Conservation (phyloP, 768 basidiomycete species). For the Pisolithus microcarpus region DNA sequence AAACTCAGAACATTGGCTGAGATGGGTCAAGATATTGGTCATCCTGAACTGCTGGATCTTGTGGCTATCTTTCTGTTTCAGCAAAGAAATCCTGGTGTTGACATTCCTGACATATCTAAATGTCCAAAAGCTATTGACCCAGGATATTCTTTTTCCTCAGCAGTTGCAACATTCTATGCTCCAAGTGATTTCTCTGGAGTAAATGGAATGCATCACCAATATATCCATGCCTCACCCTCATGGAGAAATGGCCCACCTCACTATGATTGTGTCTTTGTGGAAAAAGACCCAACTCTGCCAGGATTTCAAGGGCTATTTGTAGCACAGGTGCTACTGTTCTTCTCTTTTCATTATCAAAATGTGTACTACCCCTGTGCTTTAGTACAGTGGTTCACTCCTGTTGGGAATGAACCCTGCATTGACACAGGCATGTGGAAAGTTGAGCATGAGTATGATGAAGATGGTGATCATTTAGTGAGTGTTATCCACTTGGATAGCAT, state of each 20-base stretch:
- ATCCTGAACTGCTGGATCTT: background rate
- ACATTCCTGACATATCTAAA: slow-evolving; percentile 3
- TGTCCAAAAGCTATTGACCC: slow-evolving; percentile 13
- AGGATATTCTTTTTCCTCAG: slow-evolving; percentile 24
- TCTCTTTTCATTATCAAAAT: slow-evolving; percentile 15
- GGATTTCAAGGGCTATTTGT: slow-evolving; percentile 21
- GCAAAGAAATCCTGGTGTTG: slow-evolving; percentile 6
- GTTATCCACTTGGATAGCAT: too few species aligned
- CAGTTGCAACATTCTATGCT: slow-evolving; percentile 25
- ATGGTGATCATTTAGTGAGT: too few species aligned
- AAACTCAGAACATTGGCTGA: background rate
- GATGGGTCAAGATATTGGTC: too few species aligned
- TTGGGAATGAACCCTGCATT: slow-evolving; percentile 14
- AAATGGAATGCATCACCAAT: slow-evolving; percentile 23
- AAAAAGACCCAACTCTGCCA: slow-evolving; percentile 5
- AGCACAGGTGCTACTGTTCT: slow-evolving; percentile 20
- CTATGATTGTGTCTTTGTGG: slow-evolving; percentile 26
- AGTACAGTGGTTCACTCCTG: slow-evolving; percentile 17
- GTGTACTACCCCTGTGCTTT: slow-evolving; percentile 20
- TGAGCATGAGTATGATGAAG: too few species aligned
- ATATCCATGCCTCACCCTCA: slow-evolving; percentile 20
- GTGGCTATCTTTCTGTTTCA: slow-evolving; percentile 14
- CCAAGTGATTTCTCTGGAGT: slow-evolving; percentile 31
- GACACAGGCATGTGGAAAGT: slow-evolving; percentile 22
- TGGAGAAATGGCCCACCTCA: slow-evolving; percentile 22